Conservation (phyloP, 2,329 filamentous ascomycete genomes). For the Alternaria burnsii region DNA sequence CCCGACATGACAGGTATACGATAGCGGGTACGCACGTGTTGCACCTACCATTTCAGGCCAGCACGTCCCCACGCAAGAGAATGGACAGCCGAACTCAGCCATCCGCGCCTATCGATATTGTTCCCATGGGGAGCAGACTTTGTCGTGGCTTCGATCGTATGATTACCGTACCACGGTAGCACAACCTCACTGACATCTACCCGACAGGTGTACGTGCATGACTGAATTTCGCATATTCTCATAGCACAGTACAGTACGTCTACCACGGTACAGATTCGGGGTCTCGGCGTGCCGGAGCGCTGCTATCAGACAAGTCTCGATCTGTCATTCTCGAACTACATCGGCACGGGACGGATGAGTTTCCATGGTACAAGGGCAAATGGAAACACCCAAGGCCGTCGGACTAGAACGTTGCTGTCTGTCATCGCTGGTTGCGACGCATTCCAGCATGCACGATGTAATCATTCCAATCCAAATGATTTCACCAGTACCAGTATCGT, state of each 20-base stretch:
- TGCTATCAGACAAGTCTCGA: conserved; percentile 1
- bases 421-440: neutral
- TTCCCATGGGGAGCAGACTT: neutral
- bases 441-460: neutral
- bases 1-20: conserved; percentile 1
- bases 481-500: neutral
- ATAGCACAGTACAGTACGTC: neutral
- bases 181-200: neutral
- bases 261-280: conserved; percentile 3
- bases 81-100: neutral
- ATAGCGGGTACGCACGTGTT: conserved; percentile 17
- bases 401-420: conserved; percentile 1
- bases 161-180: neutral
- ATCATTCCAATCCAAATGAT: neutral
- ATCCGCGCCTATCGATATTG: neutral
- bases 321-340: conserved; percentile 4
- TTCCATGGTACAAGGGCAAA: conserved; percentile 1
- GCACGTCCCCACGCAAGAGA: conserved; percentile 2
- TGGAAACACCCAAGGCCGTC: neutral
- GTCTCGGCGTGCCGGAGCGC: conserved; percentile 5
- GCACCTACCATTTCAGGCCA: conserved; percentile 8
- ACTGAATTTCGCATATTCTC: neutral
- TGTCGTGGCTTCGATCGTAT: neutral
- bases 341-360: conserved; percentile 1
- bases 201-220: conserved; percentile 4